Conservation (phyloP, 225 moss, liverwort and hornwort genomes). For the Antitrichia curtipendula region DNA sequence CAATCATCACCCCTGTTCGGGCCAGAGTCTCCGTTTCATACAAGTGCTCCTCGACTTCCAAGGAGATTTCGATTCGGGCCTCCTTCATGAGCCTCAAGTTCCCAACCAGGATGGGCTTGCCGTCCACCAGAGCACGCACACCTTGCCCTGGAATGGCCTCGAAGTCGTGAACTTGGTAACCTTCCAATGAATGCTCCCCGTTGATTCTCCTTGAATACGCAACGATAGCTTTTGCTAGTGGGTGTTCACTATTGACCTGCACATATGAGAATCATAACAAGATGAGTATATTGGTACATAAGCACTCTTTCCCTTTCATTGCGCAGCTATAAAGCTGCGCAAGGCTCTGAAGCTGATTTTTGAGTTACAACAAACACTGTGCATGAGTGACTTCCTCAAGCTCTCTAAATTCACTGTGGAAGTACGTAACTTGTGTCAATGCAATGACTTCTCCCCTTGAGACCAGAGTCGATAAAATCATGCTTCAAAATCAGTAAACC, state of each 20-base stretch:
- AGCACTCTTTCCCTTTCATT: background rate
- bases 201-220: slow-evolving; percentile 36
- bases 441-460: background rate
- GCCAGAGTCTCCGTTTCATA: slow-evolving; percentile 54
- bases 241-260: slow-evolving; percentile 92
- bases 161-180: slow-evolving; percentile 30
- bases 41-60: slow-evolving; percentile 44
- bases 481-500: background rate
- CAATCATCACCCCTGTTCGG: slow-evolving; percentile 73
- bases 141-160: slow-evolving; percentile 71
- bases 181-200: slow-evolving; percentile 1
- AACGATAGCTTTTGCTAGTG: slow-evolving; percentile 81
- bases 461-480: background rate
- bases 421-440: too few relatives aligned
- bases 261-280: background rate
- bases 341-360: background rate
- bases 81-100: slow-evolving; percentile 62
- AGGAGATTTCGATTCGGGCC: slow-evolving; percentile 12
- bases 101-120: slow-evolving; percentile 50
- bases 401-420: background rate
- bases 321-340: background rate
- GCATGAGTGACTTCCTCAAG: background rate
- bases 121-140: slow-evolving; percentile 53
- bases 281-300: background rate
- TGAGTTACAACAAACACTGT: background rate